Base-by-base conservation (phyloP, 305 asterid species). In the Solanum hybrid region DNA sequence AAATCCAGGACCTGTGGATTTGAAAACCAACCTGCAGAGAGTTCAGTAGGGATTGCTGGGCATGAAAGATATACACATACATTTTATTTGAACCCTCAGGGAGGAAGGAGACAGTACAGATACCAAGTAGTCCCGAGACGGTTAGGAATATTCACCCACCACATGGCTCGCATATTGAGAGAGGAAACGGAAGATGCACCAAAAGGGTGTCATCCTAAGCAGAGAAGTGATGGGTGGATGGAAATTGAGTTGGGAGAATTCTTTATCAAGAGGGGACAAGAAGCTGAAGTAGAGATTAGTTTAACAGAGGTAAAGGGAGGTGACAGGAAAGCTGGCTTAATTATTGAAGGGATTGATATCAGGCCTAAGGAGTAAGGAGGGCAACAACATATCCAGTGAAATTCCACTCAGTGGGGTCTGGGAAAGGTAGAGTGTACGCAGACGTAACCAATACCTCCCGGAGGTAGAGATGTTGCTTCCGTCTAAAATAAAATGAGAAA, bases 331-430 rank as follows among this genome's bases (percentile, higher is more conserved):
- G 78, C 92, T 32, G 99, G 98, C 34, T 84, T 97, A 14, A 29
- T 93, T 87, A 41, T 97, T 89, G 95, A 95, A 92, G 99, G 99
- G 38, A 93, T 97, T 89, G 99, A 96, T 91, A 91, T 96, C 68
- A 94, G 99, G 93, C 97, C 98, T 29, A 95, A 92, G 76, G 86
- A 36, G 78, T 76, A 31, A 76, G 13, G 36, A 27, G 79, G 32
- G 24, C 7, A 34, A 24, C 29, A 68, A 68, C 14, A 68, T 68
- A 68, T 11, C 14, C 1, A 68, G 31, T n/a, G 1, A 68, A 68
- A 68, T 24, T 10, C 7, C 14, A 68, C 15, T 4, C 15, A n/a
- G 31, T n/a, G 3, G 14, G 31, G 15, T n/a, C 7, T 68, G 31
- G 10, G 1, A 1, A 65, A 22, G 27, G 12, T 61, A 65, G 13